Base-by-base conservation (phyloP, 352 stramenopile genomes). In the Phytophthora kernoviae region DNA sequence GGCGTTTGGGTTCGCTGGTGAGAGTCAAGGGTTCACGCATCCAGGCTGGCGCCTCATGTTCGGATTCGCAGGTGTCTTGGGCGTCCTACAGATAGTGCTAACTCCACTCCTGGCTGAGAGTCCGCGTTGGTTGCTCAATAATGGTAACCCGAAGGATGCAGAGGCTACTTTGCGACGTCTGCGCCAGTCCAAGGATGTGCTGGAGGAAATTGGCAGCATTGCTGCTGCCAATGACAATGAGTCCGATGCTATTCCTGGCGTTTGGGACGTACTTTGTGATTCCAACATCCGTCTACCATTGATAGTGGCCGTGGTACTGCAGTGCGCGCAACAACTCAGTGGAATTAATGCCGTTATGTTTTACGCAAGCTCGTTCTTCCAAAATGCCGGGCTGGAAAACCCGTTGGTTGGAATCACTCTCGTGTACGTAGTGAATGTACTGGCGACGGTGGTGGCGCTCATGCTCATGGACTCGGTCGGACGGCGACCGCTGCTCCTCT, bases 291-390 rank as follows among this genome's bases (percentile, higher is more conserved):
- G 79, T 6, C 64, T 86, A 36, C 69, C 77, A 2, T 51, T 91
- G 5, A 47, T 89, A 17, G 78, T 91, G 4, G 81, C 79, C n/a
- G 65, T 91, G 36, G 71, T 79, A 54, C 54, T 91, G 45, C 81
- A 91, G 54, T 57, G 88, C 22, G 79, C 75, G 9, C 81, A 91
- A 53, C 81, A 91, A 44, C 74, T 91, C 47, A 87, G 73, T 15
- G 81, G 81, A 10, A 91, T 91, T 45, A 91, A 89, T 55, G 81
- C 81, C 36, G 81, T 91, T 50, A 91, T 91, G 81, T 91, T 89
- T 62, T 91, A 91, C 73, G 79, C 81, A 0, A 91, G 73, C 42
- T 84, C 74, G 26, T 91, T 91, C 46, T 88, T 91, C 58, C 54
- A 81, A 59, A 84, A 72, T 34, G 81, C 87, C 0, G 77, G 81